Percentiles rank a stretch among this genome's conserved stretches.
These are phyloP conservation scores for Microcyclospora pomicola DNA, from an alignment of 2,329 filamentous ascomycete genomes.

Conservation along the genomic window DNA sequence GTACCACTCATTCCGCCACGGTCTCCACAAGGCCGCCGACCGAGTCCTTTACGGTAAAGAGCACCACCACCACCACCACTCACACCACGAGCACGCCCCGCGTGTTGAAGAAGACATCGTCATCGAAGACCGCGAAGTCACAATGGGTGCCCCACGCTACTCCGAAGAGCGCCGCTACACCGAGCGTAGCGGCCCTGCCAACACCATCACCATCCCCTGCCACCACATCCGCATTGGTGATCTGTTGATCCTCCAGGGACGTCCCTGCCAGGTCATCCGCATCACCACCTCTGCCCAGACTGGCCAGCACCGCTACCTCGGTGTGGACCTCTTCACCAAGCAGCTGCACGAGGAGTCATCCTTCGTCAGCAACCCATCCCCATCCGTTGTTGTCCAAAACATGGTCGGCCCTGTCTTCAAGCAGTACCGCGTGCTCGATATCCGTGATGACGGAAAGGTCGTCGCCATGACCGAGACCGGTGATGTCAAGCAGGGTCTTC, in stretches of 20 bases:
- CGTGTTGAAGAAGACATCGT: conserved; percentile 32
- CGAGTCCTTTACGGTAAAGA: conserved; percentile 41
- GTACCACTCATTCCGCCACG: conserved; percentile 61
- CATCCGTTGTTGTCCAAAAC: conserved; percentile 95
- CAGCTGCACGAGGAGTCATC: conserved; percentile 97
- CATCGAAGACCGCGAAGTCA: conserved; percentile 35
- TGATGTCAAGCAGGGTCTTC: conserved; percentile 91
- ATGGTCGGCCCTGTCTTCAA: conserved; percentile 99
- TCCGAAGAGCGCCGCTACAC: conserved; percentile 10
- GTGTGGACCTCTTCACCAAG: conserved; percentile 99
- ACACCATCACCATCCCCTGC: conserved; percentile 96
- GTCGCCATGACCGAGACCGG: conserved; percentile 98
- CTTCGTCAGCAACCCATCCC: conserved; percentile 92
- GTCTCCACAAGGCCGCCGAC: conserved; percentile 53
- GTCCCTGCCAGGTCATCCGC: conserved; percentile 98
- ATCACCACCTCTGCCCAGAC: conserved; percentile 97
- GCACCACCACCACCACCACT: conserved; percentile 31
- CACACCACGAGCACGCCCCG: conserved; percentile 17
- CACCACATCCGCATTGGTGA: conserved; percentile 99
- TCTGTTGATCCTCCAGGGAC: conserved; percentile 96
- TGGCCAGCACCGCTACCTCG: conserved; percentile 98
- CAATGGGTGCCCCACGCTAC: conserved; percentile 25
- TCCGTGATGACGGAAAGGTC: conserved; percentile 67
- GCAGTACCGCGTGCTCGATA: conserved; percentile 99
- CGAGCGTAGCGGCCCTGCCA: conserved; percentile 33